Conservation (phyloP, 108 stramenopile genomes). For the Nitzschia sp. region DNA sequence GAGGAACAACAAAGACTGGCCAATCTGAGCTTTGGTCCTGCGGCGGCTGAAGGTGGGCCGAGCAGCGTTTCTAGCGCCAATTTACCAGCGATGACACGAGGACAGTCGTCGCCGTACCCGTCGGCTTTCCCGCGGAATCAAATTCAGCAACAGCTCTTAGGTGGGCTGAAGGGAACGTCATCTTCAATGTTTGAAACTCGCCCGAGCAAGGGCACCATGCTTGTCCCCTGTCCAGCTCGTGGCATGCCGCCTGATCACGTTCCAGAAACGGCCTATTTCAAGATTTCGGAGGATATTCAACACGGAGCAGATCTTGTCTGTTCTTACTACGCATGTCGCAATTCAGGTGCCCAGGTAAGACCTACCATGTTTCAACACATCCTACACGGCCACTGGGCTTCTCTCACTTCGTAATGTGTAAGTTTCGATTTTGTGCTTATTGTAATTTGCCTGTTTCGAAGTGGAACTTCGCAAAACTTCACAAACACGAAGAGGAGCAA, state of each 20-base stretch:
- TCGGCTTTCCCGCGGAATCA: neutral
- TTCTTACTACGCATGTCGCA: slow-evolving; percentile 76
- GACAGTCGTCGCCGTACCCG: neutral
- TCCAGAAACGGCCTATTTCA: slow-evolving; percentile 80
- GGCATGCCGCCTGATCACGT: slow-evolving; percentile 84
- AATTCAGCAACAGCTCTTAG: neutral
- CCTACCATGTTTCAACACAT: too few species aligned
- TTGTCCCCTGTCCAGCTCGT: slow-evolving; percentile 58
- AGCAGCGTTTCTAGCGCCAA: neutral
- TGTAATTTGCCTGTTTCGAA: slow-evolving; percentile 83
- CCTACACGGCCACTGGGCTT: too few species aligned
- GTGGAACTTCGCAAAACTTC: slow-evolving; percentile 78
- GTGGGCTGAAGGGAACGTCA: neutral
- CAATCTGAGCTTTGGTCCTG: neutral
- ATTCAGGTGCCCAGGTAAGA: slow-evolving; percentile 65
- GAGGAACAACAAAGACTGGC: slow-evolving; percentile 13
- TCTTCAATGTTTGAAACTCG: neutral
- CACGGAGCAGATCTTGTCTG: slow-evolving; percentile 85
- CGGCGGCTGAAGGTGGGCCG: neutral
- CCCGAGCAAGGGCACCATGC: neutral
- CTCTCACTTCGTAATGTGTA: neutral
- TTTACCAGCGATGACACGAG: too few species aligned
- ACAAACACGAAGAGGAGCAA: slow-evolving; percentile 58
- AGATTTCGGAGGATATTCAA: slow-evolving; percentile 69
- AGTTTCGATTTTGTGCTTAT: slow-evolving; percentile 68